Conservation (phyloP, 176 grass and related monocot species). For the Chrysopogon serrulatus region DNA sequence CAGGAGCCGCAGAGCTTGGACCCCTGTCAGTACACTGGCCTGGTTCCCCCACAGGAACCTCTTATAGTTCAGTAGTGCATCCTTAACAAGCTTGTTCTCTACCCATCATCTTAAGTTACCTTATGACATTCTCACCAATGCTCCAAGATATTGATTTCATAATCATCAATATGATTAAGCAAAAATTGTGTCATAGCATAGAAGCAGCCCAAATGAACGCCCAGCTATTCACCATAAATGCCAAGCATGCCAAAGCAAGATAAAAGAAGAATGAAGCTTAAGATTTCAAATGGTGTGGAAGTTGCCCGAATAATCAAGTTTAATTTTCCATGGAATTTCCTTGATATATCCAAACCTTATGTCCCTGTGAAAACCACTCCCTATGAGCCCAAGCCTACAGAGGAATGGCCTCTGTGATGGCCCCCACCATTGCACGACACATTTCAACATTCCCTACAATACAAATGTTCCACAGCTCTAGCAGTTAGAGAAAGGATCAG, state of each 20-base stretch:
- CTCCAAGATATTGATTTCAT: background rate
- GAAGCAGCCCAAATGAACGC: background rate
- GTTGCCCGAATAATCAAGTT: background rate
- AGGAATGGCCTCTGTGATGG: background rate
- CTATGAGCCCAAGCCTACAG: background rate
- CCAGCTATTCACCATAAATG: background rate
- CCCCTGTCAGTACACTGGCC: too few relatives aligned
- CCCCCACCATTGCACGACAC: background rate
- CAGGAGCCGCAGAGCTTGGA: too few relatives aligned
- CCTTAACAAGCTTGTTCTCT: background rate
- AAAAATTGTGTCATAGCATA: conserved; percentile 2
- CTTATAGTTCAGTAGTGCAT: background rate
- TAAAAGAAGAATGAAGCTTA: background rate
- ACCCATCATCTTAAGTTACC: background rate
- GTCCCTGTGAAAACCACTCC: background rate
- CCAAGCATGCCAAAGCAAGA: conserved; percentile 1
- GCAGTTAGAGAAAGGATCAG: background rate
- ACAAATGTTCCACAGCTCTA: background rate
- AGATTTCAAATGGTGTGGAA: background rate
- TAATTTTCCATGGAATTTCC: background rate
- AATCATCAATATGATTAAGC: background rate
- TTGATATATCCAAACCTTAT: background rate
- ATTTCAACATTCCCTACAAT: background rate
- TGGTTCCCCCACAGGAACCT: too few relatives aligned
- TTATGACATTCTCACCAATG: background rate